phyloP scores from a whole-genome alignment of 192 early-diverging fungal genomes.

The Geosiphon pyriformis region DNA sequence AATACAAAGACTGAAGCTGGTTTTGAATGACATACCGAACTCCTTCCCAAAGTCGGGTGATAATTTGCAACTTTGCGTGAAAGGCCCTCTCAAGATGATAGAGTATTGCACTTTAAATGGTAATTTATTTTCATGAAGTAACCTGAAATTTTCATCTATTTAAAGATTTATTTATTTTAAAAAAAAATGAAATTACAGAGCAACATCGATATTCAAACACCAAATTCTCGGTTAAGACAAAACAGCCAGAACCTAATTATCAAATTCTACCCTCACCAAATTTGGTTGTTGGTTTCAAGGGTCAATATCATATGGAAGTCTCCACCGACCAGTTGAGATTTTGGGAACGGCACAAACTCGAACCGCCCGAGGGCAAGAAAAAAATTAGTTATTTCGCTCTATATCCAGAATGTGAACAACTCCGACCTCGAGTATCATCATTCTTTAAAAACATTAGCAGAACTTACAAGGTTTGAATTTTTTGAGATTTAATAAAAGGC shows the following conservation, averaged over 20 bases:
- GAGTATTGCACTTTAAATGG: slow-evolving; percentile 15
- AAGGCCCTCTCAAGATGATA: slow-evolving; percentile 2
- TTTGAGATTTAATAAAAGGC: slow-evolving; percentile 40
- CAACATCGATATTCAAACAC: slow-evolving; percentile 30
- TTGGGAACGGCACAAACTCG: slow-evolving; percentile 53
- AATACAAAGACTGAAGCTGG: background rate
- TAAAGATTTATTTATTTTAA: background rate
- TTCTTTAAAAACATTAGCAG: slow-evolving; percentile 1
- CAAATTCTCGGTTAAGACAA: slow-evolving; percentile 46
- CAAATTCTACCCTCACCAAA: slow-evolving; percentile 41
- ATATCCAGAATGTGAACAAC: slow-evolving; percentile 39
- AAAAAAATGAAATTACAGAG: background rate
- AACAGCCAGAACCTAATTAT: slow-evolving; percentile 34
- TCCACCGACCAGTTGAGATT: slow-evolving; percentile 46
- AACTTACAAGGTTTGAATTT: slow-evolving; percentile 43
- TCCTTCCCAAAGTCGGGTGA: background rate
- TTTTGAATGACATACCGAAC: background rate
- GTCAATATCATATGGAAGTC: slow-evolving; percentile 46
- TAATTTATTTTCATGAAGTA: background rate
- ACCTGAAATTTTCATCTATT: background rate
- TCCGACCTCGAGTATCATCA: slow-evolving; percentile 14
- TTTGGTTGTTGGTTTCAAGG: slow-evolving; percentile 46
- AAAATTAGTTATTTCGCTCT: slow-evolving; percentile 49
- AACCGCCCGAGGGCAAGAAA: slow-evolving; percentile 47
- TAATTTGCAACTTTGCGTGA: background rate